These are phyloP conservation scores for Trichothecium sympodiale DNA, from an alignment of 2,329 filamentous ascomycete genomes.

Conservation along the genomic window DNA sequence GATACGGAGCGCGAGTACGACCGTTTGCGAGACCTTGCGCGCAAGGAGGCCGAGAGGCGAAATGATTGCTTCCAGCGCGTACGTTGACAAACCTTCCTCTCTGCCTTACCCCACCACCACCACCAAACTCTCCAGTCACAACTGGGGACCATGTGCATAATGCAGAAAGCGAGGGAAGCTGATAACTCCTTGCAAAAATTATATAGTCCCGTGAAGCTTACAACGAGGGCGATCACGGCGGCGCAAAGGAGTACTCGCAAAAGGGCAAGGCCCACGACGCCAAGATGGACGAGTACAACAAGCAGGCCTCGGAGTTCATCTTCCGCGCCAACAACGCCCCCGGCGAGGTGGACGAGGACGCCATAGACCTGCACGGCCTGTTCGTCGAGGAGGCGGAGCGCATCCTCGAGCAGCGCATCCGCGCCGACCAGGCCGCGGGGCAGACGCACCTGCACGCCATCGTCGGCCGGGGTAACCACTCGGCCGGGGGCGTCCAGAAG, in stretches of 20 bases:
- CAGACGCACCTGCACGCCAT: conserved; percentile 87
- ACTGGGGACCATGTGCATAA: too few relatives aligned
- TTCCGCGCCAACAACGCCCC: conserved; percentile 88
- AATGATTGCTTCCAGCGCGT: conserved; percentile 66
- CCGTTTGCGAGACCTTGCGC: conserved; percentile 72
- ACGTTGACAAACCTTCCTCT: conserved; percentile 13
- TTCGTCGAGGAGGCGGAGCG: conserved; percentile 92
- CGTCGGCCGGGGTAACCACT: conserved; percentile 92
- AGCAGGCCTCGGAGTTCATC: conserved; percentile 84
- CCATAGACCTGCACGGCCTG: conserved; percentile 88
- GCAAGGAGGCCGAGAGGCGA: conserved; percentile 69
- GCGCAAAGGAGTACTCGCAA: conserved; percentile 74
- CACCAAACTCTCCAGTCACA: background rate
- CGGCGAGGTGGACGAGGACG: conserved; percentile 65
- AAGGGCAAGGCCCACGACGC: conserved; percentile 76
- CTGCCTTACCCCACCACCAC: background rate
- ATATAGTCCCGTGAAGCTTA: conserved; percentile 69
- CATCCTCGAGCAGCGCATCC: conserved; percentile 77
- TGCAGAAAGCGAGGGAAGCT: too few relatives aligned
- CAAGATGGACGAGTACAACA: conserved; percentile 81
- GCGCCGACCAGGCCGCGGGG: conserved; percentile 59
- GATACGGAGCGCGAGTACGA: conserved; percentile 82
- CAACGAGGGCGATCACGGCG: conserved; percentile 66
- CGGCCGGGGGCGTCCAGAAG: conserved; percentile 71
- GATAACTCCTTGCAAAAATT: too few relatives aligned